Evolutionary conservation across 2,329 filamentous ascomycete species (phyloP), one percentile per base, ranked within the genome.

Genomic region (Neocatenulostroma microsporum): DNA sequence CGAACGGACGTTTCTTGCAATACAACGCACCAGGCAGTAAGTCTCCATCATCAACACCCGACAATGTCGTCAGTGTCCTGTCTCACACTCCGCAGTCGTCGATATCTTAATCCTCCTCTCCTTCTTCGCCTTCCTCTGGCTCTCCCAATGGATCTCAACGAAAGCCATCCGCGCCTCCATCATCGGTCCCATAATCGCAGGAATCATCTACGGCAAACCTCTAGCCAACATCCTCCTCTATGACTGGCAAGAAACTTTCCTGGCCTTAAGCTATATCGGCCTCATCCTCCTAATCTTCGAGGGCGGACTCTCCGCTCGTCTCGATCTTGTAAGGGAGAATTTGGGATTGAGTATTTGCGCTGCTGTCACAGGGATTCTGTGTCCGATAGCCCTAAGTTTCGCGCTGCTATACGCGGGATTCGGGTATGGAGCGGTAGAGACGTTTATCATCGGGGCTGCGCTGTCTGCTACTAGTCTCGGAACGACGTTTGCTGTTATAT

Each of bases 391-490:
- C 0, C 56, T 86, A 0, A 84, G 80, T 0, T 87, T 82, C 46
- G 51, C 71, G 2, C 65, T 84, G 1, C n/a, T n/a, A n/a, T n/a
- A n/a, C n/a, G 62, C 60, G 10, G 55, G 60, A 0, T 54, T 82
- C 3, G 57, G 70, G 2, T 54, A 63, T 12, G 29, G 76, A 0
- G 69, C 64, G 0, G 49, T 82, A 0, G 78, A 86, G 51, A 73
- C 74, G 0, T 89, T 88, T 50, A 74, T 81, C 2, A 77, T 82
- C 0, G 83, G 83, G 6, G 81, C 82, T 2, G 77, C 83, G 0
- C 63, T 88, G 0, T 84, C 79, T 49, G 81, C 81, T 1, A 89
- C 82, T 1, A 82, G 78, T 38, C 64, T 88, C 0, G 83, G 83
- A 4, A 88, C 82, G 0, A 81, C 76, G 0, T 80, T 81, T 45